A percentile compares a stretch with the other conserved stretches of the same genome.
phyloP scores from a whole-genome alignment of 805 yeast genomes.

The Ogataea paradorogensis region DNA sequence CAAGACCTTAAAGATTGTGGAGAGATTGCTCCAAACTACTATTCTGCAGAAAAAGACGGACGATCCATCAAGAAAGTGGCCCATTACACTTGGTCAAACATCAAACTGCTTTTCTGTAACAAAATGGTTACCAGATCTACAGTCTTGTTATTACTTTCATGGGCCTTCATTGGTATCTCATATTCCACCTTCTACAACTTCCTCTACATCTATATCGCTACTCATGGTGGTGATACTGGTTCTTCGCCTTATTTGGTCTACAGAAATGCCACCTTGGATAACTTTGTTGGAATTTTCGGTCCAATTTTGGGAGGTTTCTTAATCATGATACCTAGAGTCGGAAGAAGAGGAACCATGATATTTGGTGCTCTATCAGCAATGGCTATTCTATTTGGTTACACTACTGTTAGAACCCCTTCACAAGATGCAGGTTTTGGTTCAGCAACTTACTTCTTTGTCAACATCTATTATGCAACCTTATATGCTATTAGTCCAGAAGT shows the following conservation, averaged over 20 bases:
- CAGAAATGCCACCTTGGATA: slow-evolving; percentile 48
- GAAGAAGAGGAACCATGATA: slow-evolving; percentile 56
- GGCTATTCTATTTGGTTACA: slow-evolving; percentile 59
- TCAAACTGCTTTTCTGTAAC: slow-evolving; percentile 46
- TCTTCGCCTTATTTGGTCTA: slow-evolving; percentile 38
- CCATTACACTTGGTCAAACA: slow-evolving; percentile 35
- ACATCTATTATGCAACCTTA: slow-evolving; percentile 54
- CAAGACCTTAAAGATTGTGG: slow-evolving; percentile 48
- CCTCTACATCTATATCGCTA: slow-evolving; percentile 48
- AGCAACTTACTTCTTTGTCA: slow-evolving; percentile 46
- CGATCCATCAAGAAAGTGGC: slow-evolving; percentile 28
- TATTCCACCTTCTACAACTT: slow-evolving; percentile 56
- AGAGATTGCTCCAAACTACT: slow-evolving; percentile 31
- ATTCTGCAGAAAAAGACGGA: slow-evolving; percentile 21
- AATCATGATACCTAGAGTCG: slow-evolving; percentile 36
- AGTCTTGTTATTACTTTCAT: slow-evolving; percentile 44
- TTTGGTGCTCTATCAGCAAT: slow-evolving; percentile 53
- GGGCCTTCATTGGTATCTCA: slow-evolving; percentile 59
- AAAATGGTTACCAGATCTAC: slow-evolving; percentile 43
- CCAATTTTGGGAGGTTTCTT: slow-evolving; percentile 50
- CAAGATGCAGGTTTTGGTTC: slow-evolving; percentile 51
- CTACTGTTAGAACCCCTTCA: slow-evolving; percentile 53
- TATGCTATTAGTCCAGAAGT: slow-evolving; percentile 69
- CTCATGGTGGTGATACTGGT: slow-evolving; percentile 49
- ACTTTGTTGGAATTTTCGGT: slow-evolving; percentile 47